phyloP scores from a whole-genome alignment of 2,329 filamentous ascomycete genomes.

The Fusarium sp. region DNA sequence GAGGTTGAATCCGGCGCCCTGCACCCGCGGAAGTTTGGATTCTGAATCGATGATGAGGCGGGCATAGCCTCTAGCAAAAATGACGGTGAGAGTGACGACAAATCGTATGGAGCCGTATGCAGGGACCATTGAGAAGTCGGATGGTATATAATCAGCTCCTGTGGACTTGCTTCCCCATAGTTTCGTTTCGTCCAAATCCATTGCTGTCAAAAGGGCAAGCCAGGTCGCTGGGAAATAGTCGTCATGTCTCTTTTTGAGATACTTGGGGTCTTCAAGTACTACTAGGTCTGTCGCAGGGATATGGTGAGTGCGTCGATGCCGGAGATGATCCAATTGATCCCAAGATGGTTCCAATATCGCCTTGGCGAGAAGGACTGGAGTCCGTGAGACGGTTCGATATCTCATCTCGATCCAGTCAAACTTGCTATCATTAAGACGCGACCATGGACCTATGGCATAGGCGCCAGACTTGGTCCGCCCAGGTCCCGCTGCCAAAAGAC shows the following conservation, averaged over 20 bases:
- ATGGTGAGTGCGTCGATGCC: neutral
- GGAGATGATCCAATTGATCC: neutral
- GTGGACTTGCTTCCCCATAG: neutral
- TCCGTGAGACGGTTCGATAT: neutral
- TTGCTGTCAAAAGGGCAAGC: neutral
- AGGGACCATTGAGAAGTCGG: neutral
- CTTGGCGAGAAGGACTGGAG: neutral
- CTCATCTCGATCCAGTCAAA: neutral
- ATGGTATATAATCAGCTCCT: neutral
- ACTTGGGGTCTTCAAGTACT: neutral
- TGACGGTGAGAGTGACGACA: neutral
- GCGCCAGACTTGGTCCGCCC: neutral
- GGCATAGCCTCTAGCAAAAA: neutral
- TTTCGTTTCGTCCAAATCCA: neutral
- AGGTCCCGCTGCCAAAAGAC: conserved; percentile 6
- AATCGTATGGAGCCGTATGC: neutral
- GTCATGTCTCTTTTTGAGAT: neutral
- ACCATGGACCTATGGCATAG: neutral
- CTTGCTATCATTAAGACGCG: neutral
- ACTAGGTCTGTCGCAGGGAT: neutral
- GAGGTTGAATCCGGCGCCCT: neutral
- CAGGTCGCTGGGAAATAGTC: neutral
- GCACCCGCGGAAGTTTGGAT: neutral
- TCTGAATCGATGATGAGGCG: neutral
- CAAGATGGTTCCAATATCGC: neutral